Evolutionary conservation across 2,329 filamentous ascomycete genomes (phyloP).

Genomic region (Lachnellula suecica): DNA sequence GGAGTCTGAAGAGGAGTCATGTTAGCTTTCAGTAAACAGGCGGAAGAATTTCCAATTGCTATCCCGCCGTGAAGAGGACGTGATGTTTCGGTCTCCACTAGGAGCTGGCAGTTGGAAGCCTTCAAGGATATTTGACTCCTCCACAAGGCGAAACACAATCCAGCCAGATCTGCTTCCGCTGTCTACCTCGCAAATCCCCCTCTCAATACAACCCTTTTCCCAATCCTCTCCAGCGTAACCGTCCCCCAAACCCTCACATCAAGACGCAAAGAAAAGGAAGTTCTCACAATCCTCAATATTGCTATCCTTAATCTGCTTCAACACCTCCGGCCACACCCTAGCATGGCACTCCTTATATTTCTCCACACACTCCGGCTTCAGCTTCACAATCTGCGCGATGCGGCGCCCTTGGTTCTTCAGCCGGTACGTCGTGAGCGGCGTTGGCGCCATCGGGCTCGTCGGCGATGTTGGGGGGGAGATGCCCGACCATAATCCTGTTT

Average conservation of each 20-base stretch:
- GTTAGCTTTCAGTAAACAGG: too few relatives aligned
- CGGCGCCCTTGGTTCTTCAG: constrained; percentile 47
- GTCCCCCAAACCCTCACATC: too few relatives aligned
- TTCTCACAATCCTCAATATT: constrained; percentile 70
- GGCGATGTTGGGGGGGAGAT: constrained; percentile 21
- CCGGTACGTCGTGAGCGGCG: constrained; percentile 14
- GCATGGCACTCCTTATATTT: constrained; percentile 75
- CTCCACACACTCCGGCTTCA: constrained; percentile 64
- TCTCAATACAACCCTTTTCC: too few relatives aligned
- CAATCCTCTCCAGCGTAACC: too few relatives aligned
- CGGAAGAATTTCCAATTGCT: not conserved
- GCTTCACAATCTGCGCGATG: constrained; percentile 70
- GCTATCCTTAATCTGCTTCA: constrained; percentile 72
- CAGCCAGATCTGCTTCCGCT: not conserved
- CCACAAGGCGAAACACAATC: not conserved
- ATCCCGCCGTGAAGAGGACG: too few relatives aligned
- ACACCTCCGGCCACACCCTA: constrained; percentile 74
- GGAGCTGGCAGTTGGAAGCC: too few relatives aligned
- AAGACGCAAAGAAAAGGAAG: not conserved
- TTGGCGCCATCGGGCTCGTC: constrained; percentile 5
- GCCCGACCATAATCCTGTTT: constrained; percentile 21
- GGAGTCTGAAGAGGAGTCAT: constrained; percentile 50
- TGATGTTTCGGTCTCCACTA: too few relatives aligned
- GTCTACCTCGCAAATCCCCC: too few relatives aligned
- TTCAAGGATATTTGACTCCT: too few relatives aligned